Evolutionary conservation across 495 filamentous ascomycete species (phyloP).

Genomic region (Hypoxylon cercidicola): DNA sequence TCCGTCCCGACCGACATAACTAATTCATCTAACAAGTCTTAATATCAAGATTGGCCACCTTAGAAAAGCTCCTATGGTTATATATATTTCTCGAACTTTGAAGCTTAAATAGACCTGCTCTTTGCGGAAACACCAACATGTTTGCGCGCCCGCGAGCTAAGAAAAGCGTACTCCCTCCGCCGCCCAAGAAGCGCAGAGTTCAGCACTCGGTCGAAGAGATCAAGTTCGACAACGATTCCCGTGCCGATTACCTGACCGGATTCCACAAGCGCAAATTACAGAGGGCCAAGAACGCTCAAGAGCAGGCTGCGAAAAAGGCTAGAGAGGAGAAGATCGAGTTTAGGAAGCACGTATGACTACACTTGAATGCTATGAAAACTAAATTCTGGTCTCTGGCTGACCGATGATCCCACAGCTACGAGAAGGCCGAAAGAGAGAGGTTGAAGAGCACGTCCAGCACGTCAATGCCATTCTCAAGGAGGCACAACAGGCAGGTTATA

Average conservation of each 20-base stretch:
- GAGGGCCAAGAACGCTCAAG: constrained; percentile 83
- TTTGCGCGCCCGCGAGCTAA: constrained; percentile 62
- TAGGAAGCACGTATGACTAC: constrained; percentile 71
- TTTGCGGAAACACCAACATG: constrained; percentile 38
- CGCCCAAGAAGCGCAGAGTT: constrained; percentile 74
- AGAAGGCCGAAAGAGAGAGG: constrained; percentile 79
- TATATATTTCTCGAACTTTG: background rate
- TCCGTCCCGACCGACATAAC: background rate
- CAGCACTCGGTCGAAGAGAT: constrained; percentile 75
- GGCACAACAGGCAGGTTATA: constrained; percentile 59
- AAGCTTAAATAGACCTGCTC: background rate
- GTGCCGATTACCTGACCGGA: constrained; percentile 88
- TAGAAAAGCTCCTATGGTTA: background rate
- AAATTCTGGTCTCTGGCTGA: constrained; percentile 7
- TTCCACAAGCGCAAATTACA: constrained; percentile 95
- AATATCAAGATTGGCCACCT: background rate
- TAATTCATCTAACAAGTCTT: background rate
- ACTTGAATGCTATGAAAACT: constrained; percentile 3
- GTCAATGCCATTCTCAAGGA: constrained; percentile 72
- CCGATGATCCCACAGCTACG: constrained; percentile 66
- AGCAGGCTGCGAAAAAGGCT: constrained; percentile 75
- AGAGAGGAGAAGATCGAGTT: constrained; percentile 76
- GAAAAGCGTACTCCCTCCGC: constrained; percentile 57
- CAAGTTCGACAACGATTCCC: constrained; percentile 79
- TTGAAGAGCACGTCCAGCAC: constrained; percentile 79